phyloP scores from a whole-genome alignment of 768 basidiomycete species.

The Tulasnella sp. region DNA sequence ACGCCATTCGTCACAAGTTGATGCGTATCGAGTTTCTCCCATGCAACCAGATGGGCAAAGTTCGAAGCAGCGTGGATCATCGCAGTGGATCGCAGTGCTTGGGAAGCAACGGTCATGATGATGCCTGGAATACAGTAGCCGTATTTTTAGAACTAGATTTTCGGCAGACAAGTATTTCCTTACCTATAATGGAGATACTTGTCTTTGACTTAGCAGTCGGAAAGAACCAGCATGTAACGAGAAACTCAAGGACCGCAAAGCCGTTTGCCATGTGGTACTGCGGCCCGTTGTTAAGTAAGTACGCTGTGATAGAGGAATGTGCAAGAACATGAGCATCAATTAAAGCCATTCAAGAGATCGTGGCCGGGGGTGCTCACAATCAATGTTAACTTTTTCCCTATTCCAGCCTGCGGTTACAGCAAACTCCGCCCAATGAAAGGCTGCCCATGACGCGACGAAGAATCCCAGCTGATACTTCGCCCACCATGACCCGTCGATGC shows the following conservation, averaged over 20 bases:
- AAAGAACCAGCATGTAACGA: constrained; percentile 55
- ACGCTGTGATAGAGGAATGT: constrained; percentile 44
- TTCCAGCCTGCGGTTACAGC: constrained; percentile 96
- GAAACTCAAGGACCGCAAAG: constrained; percentile 68
- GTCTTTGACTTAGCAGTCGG: constrained; percentile 51
- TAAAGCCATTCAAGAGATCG: not conserved
- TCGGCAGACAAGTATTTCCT: not conserved
- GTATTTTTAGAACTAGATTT: not conserved
- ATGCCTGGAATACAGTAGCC: constrained; percentile 40
- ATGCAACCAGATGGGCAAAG: constrained; percentile 85
- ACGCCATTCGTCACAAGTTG: constrained; percentile 78
- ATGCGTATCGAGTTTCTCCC: constrained; percentile 62
- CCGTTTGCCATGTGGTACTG: constrained; percentile 79
- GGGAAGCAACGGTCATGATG: constrained; percentile 53
- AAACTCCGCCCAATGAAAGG: constrained; percentile 92
- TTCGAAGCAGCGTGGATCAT: constrained; percentile 94
- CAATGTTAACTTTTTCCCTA: constrained; percentile 78
- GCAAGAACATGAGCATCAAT: not conserved
- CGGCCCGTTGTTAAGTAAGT: constrained; percentile 80
- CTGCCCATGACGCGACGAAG: constrained; percentile 72
- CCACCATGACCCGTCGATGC: constrained; percentile 42
- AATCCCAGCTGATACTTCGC: constrained; percentile 68
- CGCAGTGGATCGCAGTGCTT: constrained; percentile 72
- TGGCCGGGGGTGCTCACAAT: constrained; percentile 55
- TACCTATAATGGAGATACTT: constrained; percentile 53